phyloP scores from a whole-genome alignment of 164 flowering plant species.

The Magnolia changhungtana region DNA sequence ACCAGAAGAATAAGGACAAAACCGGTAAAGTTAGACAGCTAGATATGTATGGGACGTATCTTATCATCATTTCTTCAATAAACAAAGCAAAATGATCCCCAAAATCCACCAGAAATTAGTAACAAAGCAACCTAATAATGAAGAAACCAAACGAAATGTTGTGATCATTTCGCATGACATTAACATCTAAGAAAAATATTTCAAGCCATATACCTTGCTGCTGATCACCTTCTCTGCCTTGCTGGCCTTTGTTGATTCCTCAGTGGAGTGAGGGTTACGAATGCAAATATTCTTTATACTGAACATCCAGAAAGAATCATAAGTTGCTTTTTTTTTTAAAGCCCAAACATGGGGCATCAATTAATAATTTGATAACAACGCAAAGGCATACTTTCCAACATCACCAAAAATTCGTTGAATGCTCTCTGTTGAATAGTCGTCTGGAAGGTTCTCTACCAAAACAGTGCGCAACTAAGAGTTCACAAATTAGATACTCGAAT shows the following conservation, averaged over 20 bases:
- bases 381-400: conserved; percentile 65
- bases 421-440: conserved; percentile 63
- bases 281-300: conserved; percentile 59
- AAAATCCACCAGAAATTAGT: not conserved
- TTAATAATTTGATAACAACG: not conserved
- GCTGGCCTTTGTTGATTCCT: conserved; percentile 35
- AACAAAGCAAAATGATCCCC: too few species aligned
- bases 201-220: conserved; percentile 52
- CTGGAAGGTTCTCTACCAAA: conserved; percentile 82
- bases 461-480: conserved; percentile 62
- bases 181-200: not conserved
- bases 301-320: conserved; percentile 9
- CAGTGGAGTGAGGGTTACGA: conserved; percentile 53
- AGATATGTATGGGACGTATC: too few species aligned
- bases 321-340: not conserved
- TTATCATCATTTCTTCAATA: too few species aligned
- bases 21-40: too few species aligned
- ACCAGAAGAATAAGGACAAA: not conserved
- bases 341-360: not conserved
- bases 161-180: not conserved
- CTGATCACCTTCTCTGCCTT: conserved; percentile 50
- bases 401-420: conserved; percentile 55
- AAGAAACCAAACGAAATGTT: not conserved
- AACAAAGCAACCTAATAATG: not conserved
- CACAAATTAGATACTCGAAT: conserved; percentile 30